Percentiles rank a stretch among this genome's conserved stretches.
Evolutionary conservation across 2,329 filamentous ascomycete genomes (phyloP).

Genomic region (Trichoderma sp.): DNA sequence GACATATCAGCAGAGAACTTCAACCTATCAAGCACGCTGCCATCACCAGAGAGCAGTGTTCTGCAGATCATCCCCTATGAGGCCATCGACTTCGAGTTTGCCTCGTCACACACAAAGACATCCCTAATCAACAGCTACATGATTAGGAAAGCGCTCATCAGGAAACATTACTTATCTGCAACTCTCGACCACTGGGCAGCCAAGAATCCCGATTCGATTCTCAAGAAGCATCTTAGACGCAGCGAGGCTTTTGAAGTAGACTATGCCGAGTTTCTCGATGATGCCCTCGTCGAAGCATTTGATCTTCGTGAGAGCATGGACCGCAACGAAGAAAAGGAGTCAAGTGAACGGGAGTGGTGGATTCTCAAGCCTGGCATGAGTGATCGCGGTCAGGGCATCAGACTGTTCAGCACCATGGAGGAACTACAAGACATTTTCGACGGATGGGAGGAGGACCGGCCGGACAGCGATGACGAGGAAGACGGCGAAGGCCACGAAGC

Average conservation of each 20-base stretch:
- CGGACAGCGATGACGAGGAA: conserved; percentile 63
- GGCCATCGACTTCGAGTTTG: conserved; percentile 76
- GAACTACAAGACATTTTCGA: conserved; percentile 88
- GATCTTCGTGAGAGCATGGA: conserved; percentile 78
- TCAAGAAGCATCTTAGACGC: conserved; percentile 70
- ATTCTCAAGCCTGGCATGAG: conserved; percentile 98
- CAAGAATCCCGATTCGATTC: conserved; percentile 71
- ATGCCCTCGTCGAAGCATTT: conserved; percentile 85
- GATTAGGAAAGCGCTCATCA: conserved; percentile 92
- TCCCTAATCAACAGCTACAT: conserved; percentile 84
- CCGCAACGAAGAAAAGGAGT: conserved; percentile 49
- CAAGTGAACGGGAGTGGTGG: conserved; percentile 75
- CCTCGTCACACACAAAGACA: conserved; percentile 58
- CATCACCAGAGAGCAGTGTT: conserved; percentile 42
- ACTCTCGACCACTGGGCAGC: conserved; percentile 82
- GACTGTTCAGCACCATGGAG: conserved; percentile 80
- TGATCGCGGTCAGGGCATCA: conserved; percentile 89
- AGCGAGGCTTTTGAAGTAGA: conserved; percentile 90
- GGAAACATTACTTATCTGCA: conserved; percentile 87
- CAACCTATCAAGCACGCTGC: conserved; percentile 37
- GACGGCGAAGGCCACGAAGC: conserved; percentile 33
- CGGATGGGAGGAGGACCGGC: conserved; percentile 73
- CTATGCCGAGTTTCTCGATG: conserved; percentile 94
- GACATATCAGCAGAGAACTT: conserved; percentile 35
- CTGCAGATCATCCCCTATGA: conserved; percentile 89